Conservation (phyloP, 202 grass and related monocot species). For the Hordeum pubiflorum region DNA sequence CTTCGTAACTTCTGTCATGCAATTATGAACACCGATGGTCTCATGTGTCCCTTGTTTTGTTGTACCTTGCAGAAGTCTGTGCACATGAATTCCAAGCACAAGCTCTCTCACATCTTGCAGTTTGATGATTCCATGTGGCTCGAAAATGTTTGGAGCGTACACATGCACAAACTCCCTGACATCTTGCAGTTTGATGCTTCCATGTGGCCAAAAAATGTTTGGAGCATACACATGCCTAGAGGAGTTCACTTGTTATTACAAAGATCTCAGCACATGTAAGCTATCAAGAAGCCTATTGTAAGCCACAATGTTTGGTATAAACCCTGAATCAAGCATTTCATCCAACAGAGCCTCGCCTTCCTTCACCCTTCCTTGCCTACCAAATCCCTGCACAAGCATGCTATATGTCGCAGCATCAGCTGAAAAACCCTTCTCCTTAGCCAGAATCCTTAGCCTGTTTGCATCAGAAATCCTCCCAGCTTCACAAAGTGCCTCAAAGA, state of each 20-base stretch:
- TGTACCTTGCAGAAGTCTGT: not conserved
- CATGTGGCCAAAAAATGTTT: not conserved
- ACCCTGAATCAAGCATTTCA: slow-evolving; percentile 74
- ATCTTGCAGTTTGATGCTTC: not conserved
- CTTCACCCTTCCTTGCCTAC: slow-evolving; percentile 48
- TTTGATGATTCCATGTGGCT: not conserved
- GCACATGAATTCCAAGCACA: not conserved
- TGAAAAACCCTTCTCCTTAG: slow-evolving; percentile 50
- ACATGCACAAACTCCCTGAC: not conserved
- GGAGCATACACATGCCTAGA: not conserved
- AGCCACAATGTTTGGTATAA: slow-evolving; percentile 65
- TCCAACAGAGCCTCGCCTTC: slow-evolving; percentile 61
- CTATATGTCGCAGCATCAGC: slow-evolving; percentile 44
- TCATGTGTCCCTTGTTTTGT: not conserved
- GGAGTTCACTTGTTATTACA: not conserved
- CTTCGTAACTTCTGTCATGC: not conserved
- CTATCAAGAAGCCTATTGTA: slow-evolving; percentile 64
- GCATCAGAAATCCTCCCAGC: slow-evolving; percentile 42
- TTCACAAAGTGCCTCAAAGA: slow-evolving; percentile 66
- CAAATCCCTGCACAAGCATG: slow-evolving; percentile 62
- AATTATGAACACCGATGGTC: not conserved
- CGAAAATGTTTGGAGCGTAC: not conserved
- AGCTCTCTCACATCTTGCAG: not conserved
- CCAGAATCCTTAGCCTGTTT: slow-evolving; percentile 38
- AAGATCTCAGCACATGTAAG: slow-evolving; percentile 23